Evolutionary conservation across 2,329 filamentous ascomycete genomes (phyloP).

Genomic region (Colletotrichum nymphaeae): DNA sequence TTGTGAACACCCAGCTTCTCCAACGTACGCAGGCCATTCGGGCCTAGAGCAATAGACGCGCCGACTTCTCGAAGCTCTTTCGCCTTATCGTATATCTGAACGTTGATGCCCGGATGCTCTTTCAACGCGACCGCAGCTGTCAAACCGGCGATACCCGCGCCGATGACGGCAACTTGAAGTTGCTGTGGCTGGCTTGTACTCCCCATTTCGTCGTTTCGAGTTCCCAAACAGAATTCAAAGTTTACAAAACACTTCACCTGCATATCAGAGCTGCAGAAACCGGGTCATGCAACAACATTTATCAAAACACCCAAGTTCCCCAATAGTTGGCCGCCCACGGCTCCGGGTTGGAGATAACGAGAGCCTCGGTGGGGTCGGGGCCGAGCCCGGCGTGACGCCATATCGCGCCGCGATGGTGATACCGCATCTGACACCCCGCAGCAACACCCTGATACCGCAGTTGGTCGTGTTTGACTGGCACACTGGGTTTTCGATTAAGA

Average conservation of each 20-base stretch:
- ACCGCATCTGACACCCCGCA: conserved; percentile 22
- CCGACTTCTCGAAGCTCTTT: conserved; percentile 58
- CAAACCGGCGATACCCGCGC: conserved; percentile 63
- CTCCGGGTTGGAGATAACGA: conserved; percentile 21
- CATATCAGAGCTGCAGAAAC: not conserved
- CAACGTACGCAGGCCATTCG: conserved; percentile 64
- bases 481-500: not conserved
- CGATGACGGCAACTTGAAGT: conserved; percentile 58
- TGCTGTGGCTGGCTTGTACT: conserved; percentile 15
- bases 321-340: not conserved
- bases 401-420: conserved; percentile 31
- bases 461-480: not conserved
- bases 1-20: conserved; percentile 61
- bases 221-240: not conserved
- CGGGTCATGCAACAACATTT: not conserved
- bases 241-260: not conserved
- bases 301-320: not conserved
- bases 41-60: conserved; percentile 61
- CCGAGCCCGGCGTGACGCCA: conserved; percentile 35
- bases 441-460: not conserved
- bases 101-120: conserved; percentile 52
- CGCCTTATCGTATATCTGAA: conserved; percentile 63
- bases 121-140: conserved; percentile 58
- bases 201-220: not conserved
- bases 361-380: conserved; percentile 21